A percentile compares a stretch with the other conserved stretches of the same genome.
phyloP scores from a whole-genome alignment of 2,329 filamentous ascomycete species.

The Neoarthrinium moseri region DNA sequence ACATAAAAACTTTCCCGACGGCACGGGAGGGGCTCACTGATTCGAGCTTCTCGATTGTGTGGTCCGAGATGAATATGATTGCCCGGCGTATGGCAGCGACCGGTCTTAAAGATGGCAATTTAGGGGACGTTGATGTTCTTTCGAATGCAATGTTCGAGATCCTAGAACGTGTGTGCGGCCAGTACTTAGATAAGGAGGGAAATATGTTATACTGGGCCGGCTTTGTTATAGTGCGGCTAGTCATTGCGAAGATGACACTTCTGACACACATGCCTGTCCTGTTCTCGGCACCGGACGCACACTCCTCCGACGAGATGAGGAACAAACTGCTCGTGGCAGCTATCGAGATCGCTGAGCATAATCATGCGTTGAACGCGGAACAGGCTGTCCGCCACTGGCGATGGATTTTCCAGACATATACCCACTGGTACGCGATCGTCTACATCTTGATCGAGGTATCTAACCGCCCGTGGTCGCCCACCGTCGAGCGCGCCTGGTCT shows the following conservation, averaged over 20 bases:
- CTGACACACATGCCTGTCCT: slow-evolving; percentile 74
- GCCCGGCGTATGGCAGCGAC: slow-evolving; percentile 36
- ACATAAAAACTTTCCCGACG: slow-evolving; percentile 28
- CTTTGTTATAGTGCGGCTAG: slow-evolving; percentile 63
- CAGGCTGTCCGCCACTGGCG: slow-evolving; percentile 41
- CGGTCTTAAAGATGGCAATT: slow-evolving; percentile 22
- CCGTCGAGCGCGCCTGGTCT: slow-evolving; percentile 25
- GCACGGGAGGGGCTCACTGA: slow-evolving; percentile 44
- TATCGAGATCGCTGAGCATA: slow-evolving; percentile 73
- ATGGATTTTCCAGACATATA: slow-evolving; percentile 51
- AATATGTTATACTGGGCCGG: slow-evolving; percentile 37
- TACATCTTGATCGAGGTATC: slow-evolving; percentile 46
- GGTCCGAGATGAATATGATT: too few relatives aligned
- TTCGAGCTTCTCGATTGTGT: slow-evolving; percentile 43
- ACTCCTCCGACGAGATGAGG: slow-evolving; percentile 59
- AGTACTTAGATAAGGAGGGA: slow-evolving; percentile 28
- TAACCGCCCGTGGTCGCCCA: slow-evolving; percentile 24
- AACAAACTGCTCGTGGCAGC: slow-evolving; percentile 71
- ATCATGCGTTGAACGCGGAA: slow-evolving; percentile 63
- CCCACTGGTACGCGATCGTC: slow-evolving; percentile 50
- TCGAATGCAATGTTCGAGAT: slow-evolving; percentile 20
- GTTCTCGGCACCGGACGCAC: slow-evolving; percentile 54
- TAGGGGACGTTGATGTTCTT: slow-evolving; percentile 32
- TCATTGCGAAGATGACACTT: slow-evolving; percentile 77
- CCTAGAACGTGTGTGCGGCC: slow-evolving; percentile 42